These are phyloP conservation scores for Annulohypoxylon truncatum DNA, from an alignment of 2,329 filamentous ascomycete genomes.

Conservation along the genomic window DNA sequence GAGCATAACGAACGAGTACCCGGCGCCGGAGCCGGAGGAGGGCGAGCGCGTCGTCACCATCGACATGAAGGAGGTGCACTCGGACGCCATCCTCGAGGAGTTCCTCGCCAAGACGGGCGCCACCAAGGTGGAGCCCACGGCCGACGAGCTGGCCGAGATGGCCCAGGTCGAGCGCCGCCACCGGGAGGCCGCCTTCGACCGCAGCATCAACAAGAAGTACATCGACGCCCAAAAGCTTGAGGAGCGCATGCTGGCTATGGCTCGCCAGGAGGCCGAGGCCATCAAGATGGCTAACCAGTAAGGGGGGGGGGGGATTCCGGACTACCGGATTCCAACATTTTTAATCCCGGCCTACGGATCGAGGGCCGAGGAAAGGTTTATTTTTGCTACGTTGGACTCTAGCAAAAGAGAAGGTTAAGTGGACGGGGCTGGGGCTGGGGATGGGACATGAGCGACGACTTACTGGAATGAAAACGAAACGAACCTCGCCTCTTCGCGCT, in stretches of 20 bases:
- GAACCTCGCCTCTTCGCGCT: background rate
- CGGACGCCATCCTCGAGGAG: slow-evolving; percentile 70
- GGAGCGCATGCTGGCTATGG: slow-evolving; percentile 67
- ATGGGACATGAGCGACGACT: slow-evolving; percentile 1
- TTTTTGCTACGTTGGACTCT: background rate
- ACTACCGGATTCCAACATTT: background rate
- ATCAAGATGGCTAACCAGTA: slow-evolving; percentile 53
- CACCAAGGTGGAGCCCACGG: slow-evolving; percentile 64
- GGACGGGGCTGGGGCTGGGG: background rate
- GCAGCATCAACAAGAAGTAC: slow-evolving; percentile 63
- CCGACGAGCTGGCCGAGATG: slow-evolving; percentile 70
- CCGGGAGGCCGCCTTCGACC: slow-evolving; percentile 64
- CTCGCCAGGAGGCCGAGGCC: slow-evolving; percentile 62
- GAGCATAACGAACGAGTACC: slow-evolving; percentile 60
- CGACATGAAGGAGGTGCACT: slow-evolving; percentile 72
- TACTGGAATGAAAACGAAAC: background rate
- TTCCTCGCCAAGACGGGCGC: slow-evolving; percentile 74
- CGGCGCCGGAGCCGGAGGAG: slow-evolving; percentile 60
- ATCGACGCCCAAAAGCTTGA: slow-evolving; percentile 71
- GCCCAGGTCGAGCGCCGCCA: slow-evolving; percentile 66
- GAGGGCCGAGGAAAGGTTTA: background rate
- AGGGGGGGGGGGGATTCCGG: slow-evolving; percentile 7
- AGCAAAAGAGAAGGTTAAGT: background rate
- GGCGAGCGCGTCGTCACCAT: slow-evolving; percentile 65
- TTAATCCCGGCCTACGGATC: background rate